Evolutionary conservation across 805 yeast species (phyloP), one percentile per base, ranked within the genome.

Genomic region (Saturnispora ahearnii): DNA sequence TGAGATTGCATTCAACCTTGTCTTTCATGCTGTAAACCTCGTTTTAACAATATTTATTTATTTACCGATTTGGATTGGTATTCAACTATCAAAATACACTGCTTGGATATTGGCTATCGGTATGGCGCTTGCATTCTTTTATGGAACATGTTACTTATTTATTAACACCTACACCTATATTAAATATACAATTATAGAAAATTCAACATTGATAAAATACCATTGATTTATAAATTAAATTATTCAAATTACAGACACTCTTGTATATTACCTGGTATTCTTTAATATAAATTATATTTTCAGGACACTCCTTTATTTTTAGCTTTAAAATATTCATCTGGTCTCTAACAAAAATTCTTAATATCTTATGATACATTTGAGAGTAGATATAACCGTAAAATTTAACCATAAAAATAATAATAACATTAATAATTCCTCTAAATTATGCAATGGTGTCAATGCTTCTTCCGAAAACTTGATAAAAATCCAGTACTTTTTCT

Each of bases 11-110:
- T 38, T 40, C 15, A 40, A 30, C 18, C n/a, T 46, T 5, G 22
- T 49, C 3, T 49, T 51, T 32, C 50, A 49, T 32, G 13, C 36
- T 3, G 5, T 53, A 8, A 51, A 51, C 28, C n/a, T 53, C 10
- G 5, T 51, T 3, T 41, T 54, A 6, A 41, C 51, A 8, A 21
- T 50, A 2, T 54, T 45, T 30, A 41, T 54, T 31, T 54, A 52
- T 32, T n/a, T 54, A 13, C 57, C 57, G 12, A 41, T 54, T 30
- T 54, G 34, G 53, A 47, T 40, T 29, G 40, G 31, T 2, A 30
- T 24, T 32, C 50, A 11, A 21, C 24, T 29, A 3, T 42, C 40
- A 7, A 41, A 28, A 5, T 50, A 11, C 18, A 34, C 46, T 1
- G 31, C 50, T 8, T 21, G 32, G 36, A 10, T 48, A 8, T 13